Conservation (phyloP, 2,329 filamentous ascomycete genomes). For the Fusarium torreyae region DNA sequence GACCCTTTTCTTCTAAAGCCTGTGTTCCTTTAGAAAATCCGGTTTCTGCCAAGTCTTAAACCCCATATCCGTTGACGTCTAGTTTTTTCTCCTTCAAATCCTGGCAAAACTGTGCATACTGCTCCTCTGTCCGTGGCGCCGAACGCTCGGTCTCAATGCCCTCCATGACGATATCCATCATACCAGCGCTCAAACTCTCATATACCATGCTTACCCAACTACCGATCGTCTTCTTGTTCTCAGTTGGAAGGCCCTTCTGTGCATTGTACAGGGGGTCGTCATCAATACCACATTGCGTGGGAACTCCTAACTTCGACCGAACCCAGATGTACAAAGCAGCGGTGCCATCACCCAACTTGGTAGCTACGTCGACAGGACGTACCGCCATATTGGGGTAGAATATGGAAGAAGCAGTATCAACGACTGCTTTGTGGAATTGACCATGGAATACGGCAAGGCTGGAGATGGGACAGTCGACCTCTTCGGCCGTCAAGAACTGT, state of each 20-base stretch:
- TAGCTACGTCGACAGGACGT: constrained; percentile 45
- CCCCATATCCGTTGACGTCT: not conserved
- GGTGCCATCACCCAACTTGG: constrained; percentile 51
- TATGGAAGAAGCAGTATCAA: constrained; percentile 37
- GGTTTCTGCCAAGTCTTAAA: not conserved
- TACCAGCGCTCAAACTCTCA: constrained; percentile 48
- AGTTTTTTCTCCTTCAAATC: constrained; percentile 26
- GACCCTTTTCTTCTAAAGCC: not conserved
- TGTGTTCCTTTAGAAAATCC: not conserved
- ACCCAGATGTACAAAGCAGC: constrained; percentile 52
- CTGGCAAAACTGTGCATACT: constrained; percentile 46
- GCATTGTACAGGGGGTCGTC: constrained; percentile 51
- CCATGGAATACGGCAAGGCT: constrained; percentile 45
- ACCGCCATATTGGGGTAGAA: constrained; percentile 50
- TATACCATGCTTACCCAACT: constrained; percentile 53
- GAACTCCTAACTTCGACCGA: constrained; percentile 49
- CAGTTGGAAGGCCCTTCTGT: constrained; percentile 39
- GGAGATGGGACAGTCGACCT: constrained; percentile 44
- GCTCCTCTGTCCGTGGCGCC: constrained; percentile 40
- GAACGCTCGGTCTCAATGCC: constrained; percentile 38
- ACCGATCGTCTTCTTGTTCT: constrained; percentile 54
- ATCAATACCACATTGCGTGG: constrained; percentile 52
- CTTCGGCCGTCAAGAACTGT: constrained; percentile 45
- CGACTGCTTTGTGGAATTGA: constrained; percentile 41
- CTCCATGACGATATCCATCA: constrained; percentile 52